Base-by-base conservation (phyloP, 2,329 filamentous ascomycete genomes). In the Ceratocystis ficicola region DNA sequence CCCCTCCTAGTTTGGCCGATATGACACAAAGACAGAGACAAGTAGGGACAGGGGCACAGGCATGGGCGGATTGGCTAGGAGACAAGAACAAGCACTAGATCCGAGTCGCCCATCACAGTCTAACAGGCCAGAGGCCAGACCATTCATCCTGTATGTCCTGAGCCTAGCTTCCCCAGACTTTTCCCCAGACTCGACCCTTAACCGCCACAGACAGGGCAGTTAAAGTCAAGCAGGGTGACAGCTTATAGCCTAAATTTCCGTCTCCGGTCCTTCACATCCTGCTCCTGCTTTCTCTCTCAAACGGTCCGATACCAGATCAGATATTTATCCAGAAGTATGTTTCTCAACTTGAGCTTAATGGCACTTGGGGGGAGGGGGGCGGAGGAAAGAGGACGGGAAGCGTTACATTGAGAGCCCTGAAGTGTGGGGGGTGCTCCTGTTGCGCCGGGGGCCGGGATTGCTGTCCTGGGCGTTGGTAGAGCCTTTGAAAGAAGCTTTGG, bases 351-450 rank as follows among this genome's bases (percentile, higher is more conserved):
- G 7, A 50, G 22, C 48, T 50, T 10, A 22, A 22, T 22, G n/a
- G 22, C 17, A 50, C 48, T 12, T 2, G 7, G 20, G 12, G 7
- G n/a, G 5, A 28, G n/a, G 50, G 41, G 30, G 17, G 59, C n/a
- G 7, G 4, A 28, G 17, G 32, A 17, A 7, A 8, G 32, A 20
- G 59, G 59, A 44, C 22, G 32, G 41, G 59, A 44, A 62, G 64
- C 5, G 64, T 66, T 66, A 66, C 64, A 66, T 66, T 62, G 36
- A 41, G 44, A 28, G 59, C 44, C 64, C 64, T 57, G 59, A 57
- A 32, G 62, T 62, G 64, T 57, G 60, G 28, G 28, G 61, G 5
- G 59, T 44, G 55, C 55, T 62, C 32, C 62, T 66, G 59, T 55
- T 44, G 32, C 28, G 44, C 59, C 59, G 64, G 36, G 28, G 64